Conservation (phyloP, 2,329 filamentous ascomycete genomes). For the Diaporthe citriasiana region DNA sequence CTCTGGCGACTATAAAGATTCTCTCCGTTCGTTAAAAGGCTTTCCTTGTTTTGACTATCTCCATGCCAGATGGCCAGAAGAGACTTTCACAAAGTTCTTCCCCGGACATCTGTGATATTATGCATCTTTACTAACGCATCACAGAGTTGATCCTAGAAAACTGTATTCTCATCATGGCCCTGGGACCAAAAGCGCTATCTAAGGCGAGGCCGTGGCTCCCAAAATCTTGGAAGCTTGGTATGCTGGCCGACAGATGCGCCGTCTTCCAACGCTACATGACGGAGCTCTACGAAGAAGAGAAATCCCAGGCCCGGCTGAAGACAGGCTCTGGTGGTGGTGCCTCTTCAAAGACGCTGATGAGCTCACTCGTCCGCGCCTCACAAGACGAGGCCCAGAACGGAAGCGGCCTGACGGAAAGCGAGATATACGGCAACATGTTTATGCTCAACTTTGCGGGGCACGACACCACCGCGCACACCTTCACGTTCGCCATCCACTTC, state of each 20-base stretch:
- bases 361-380: constrained; percentile 22
- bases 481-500: constrained; percentile 58
- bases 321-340: background rate
- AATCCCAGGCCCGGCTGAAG: constrained; percentile 41
- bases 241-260: constrained; percentile 45
- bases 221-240: constrained; percentile 50
- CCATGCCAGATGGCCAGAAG: background rate
- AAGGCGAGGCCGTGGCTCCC: constrained; percentile 63
- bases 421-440: constrained; percentile 65
- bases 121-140: background rate
- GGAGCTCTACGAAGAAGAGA: constrained; percentile 49
- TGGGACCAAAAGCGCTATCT: constrained; percentile 41
- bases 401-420: constrained; percentile 52
- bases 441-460: constrained; percentile 65
- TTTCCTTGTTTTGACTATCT: background rate
- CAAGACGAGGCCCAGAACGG: constrained; percentile 1
- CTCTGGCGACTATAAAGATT: constrained; percentile 16
- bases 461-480: constrained; percentile 63
- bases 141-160: constrained; percentile 47
- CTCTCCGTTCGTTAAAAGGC: background rate
- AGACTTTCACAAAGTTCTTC: background rate
- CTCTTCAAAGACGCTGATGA: constrained; percentile 15
- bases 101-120: background rate
- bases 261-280: constrained; percentile 50
- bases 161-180: constrained; percentile 46